Evolutionary conservation across 495 filamentous ascomycete genomes (phyloP).

Genomic region (Xylaria castorea): DNA sequence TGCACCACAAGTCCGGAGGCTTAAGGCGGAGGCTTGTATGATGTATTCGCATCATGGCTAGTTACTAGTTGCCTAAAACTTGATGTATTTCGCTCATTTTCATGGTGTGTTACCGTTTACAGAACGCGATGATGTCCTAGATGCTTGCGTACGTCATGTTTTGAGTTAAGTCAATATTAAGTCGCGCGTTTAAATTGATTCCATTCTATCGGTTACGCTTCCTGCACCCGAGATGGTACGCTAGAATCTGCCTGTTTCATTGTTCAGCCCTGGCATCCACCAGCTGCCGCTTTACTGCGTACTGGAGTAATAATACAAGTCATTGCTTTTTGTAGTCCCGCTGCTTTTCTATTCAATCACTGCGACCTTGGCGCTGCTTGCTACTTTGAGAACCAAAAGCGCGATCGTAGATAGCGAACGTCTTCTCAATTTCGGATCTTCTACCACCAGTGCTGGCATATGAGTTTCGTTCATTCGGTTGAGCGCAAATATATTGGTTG

Average conservation of each 20-base stretch:
- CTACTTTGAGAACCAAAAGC: neutral
- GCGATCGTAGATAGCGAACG: constrained; percentile 1
- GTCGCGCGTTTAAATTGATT: neutral
- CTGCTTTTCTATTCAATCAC: neutral
- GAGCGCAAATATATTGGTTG: neutral
- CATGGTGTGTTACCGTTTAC: neutral
- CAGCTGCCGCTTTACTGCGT: neutral
- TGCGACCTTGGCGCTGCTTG: neutral
- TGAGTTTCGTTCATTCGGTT: neutral
- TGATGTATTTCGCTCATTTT: neutral
- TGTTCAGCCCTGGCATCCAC: neutral
- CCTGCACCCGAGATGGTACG: too few species aligned
- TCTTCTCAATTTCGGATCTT: neutral
- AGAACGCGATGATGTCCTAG: neutral
- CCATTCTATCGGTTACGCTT: neutral
- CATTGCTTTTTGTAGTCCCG: neutral
- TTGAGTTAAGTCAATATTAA: neutral
- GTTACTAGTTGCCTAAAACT: neutral
- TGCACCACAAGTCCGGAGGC: neutral
- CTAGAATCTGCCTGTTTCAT: too few species aligned
- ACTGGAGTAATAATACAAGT: neutral
- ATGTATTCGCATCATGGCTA: neutral
- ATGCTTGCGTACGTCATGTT: neutral
- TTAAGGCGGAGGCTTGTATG: neutral
- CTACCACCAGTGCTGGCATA: neutral